Evolutionary conservation across 805 yeast genomes (phyloP), one percentile per base, ranked within the genome.

Genomic region (Zygoascus ofunaensis): DNA sequence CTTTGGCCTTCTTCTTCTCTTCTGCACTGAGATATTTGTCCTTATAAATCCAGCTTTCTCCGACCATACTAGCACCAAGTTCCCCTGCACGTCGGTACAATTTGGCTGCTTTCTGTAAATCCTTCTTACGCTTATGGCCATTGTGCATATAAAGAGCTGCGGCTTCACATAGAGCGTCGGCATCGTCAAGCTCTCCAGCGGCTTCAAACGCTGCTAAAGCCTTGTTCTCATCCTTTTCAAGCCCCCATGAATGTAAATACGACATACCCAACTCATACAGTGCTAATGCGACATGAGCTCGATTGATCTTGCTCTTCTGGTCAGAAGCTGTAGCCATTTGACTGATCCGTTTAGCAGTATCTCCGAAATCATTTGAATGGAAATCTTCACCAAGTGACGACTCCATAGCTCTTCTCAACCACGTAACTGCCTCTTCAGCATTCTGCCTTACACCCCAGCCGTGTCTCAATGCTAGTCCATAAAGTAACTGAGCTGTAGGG

Each of bases 21-120:
- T 32, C 48, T 18, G 43, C 48, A 35, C 60, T 55, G 63, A 67
- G 58, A 55, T 82, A 82, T 64, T 81, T 82, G 39, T 76, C 77
- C 59, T 80, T 82, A 63, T 80, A 77, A 30, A 82, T 80, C 90
- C 90, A 82, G 48, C 79, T 74, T 46, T 80, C 77, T 0, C 87
- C 89, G 21, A 79, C 72, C 44, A 79, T 62, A 50, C 70, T 72
- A 19, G 72, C 73, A 3, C 87, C 87, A 50, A 72, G 70, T 23
- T 70, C 63, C 43, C 79, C 87, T 14, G 85, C 82, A 26, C 76
- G 62, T 35, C 89, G 68, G 46, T 76, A 73, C 80, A 87, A 80
- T 10, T 79, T 76, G 2, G 89, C 83, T 2, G 90, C 85, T 54
- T 73, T 65, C 38, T 63, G 59, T 40, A 71, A 58, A 56, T 84